These are phyloP conservation scores for Nitzschia sp. DNA, from an alignment of 108 stramenopile species.

Conservation along the genomic window DNA sequence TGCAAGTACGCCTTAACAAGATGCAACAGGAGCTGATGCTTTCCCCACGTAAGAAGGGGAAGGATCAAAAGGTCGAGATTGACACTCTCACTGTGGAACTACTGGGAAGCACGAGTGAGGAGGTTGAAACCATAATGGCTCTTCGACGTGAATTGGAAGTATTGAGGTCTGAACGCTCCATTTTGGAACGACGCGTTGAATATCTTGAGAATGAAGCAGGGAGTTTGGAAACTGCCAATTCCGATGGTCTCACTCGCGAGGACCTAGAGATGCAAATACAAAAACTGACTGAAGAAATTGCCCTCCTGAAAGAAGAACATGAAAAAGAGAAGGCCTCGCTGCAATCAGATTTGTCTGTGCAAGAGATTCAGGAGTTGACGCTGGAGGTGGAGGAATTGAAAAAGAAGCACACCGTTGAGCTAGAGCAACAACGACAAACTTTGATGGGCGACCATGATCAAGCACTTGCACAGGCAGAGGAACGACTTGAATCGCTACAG, in stretches of 20 bases:
- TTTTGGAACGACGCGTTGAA: background rate
- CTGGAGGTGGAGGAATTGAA: conserved; percentile 23
- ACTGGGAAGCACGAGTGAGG: background rate
- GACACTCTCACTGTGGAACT: conserved; percentile 7
- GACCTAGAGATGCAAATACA: background rate
- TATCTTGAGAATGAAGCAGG: background rate
- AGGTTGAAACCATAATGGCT: background rate
- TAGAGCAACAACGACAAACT: conserved; percentile 3
- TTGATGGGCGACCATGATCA: conserved; percentile 1
- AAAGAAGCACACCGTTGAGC: background rate
- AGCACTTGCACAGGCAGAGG: background rate
- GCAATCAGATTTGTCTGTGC: conserved; percentile 15
- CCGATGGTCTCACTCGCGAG: background rate
- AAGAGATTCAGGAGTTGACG: conserved; percentile 27
- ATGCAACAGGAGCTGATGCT: conserved; percentile 2
- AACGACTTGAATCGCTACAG: conserved; percentile 10
- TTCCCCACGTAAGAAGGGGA: conserved; percentile 4
- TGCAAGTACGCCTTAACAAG: background rate
- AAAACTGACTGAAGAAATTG: conserved; percentile 7
- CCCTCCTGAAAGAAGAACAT: conserved; percentile 6
- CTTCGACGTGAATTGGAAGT: conserved; percentile 13
- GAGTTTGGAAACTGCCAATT: background rate
- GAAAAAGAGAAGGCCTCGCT: conserved; percentile 1
- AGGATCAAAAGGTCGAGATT: conserved; percentile 7
- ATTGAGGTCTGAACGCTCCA: background rate